Conservation (phyloP, 2,329 filamentous ascomycete species). For the Eurotiales sp. region DNA sequence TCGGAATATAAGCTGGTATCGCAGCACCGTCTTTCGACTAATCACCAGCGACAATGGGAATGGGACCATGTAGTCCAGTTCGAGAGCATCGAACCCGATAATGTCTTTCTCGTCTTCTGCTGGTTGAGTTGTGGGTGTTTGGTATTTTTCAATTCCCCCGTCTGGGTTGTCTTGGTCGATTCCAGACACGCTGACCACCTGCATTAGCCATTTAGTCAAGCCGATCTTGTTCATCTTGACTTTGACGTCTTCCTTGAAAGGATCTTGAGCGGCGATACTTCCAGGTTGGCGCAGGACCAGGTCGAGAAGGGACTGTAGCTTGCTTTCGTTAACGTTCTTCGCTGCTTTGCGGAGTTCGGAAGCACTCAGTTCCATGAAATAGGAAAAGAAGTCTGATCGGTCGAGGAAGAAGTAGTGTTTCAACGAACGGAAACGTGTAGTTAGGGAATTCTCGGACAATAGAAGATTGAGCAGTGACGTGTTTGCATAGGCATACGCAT, state of each 20-base stretch:
- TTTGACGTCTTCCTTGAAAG: slow-evolving; percentile 97
- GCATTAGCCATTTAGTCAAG: slow-evolving; percentile 88
- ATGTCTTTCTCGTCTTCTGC: slow-evolving; percentile 77
- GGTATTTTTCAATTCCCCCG: slow-evolving; percentile 64
- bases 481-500: slow-evolving; percentile 92
- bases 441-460: slow-evolving; percentile 86
- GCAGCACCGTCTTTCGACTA: slow-evolving; percentile 91
- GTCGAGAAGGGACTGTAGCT: slow-evolving; percentile 93
- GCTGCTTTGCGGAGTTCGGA: slow-evolving; percentile 89
- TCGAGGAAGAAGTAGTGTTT: slow-evolving; percentile 99
- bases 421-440: slow-evolving; percentile 78
- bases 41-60: slow-evolving; percentile 95
- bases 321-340: slow-evolving; percentile 82
- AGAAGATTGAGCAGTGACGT: slow-evolving; percentile 86
- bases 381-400: slow-evolving; percentile 95
- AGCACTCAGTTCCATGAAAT: slow-evolving; percentile 87
- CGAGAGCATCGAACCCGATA: slow-evolving; percentile 83
- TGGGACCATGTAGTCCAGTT: slow-evolving; percentile 89
- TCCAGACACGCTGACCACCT: slow-evolving; percentile 93
- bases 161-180: slow-evolving; percentile 76
- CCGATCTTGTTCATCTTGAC: slow-evolving; percentile 95
- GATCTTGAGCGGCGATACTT: slow-evolving; percentile 87
- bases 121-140: slow-evolving; percentile 63
- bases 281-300: slow-evolving; percentile 94
- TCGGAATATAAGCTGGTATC: slow-evolving; percentile 93